phyloP scores from a whole-genome alignment of 164 flowering plant species.

The Liquidambar formosana region DNA sequence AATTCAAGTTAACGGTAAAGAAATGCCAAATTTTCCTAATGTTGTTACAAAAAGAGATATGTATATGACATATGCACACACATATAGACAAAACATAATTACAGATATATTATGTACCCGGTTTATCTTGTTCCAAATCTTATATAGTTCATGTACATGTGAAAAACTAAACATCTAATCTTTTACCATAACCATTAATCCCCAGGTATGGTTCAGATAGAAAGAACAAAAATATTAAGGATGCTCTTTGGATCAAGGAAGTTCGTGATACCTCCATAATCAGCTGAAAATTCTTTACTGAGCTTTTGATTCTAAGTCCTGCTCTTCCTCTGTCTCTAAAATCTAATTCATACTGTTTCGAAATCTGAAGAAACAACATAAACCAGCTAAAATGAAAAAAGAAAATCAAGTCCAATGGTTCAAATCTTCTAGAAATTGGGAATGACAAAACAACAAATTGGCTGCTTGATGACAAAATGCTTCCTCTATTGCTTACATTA shows the following conservation, averaged over 20 bases:
- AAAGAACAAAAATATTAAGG: not conserved
- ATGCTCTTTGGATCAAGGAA: not conserved
- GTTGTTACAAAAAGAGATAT: not conserved
- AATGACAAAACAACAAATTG: not conserved
- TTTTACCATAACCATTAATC: not conserved
- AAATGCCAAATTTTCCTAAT: not conserved
- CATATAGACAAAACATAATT: no score
- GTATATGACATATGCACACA: no score
- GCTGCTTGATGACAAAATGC: conserved; percentile 2
- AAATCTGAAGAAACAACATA: conserved; percentile 34
- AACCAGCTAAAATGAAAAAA: not conserved
- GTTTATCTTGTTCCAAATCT: no score
- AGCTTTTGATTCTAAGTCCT: conserved; percentile 67
- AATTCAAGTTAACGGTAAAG: not conserved
- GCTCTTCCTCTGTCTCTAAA: conserved; percentile 77
- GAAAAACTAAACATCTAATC: not conserved
- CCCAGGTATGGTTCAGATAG: not conserved
- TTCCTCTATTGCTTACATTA: conserved; percentile 35
- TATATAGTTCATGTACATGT: no score
- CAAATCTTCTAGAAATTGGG: not conserved
- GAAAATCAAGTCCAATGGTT: not conserved
- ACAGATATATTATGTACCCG: no score
- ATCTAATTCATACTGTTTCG: conserved; percentile 76
- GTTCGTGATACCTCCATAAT: conserved; percentile 59
- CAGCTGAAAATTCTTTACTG: conserved; percentile 90